phyloP scores from a whole-genome alignment of 2,329 filamentous ascomycete genomes.

The Sclerotinia subarctica region DNA sequence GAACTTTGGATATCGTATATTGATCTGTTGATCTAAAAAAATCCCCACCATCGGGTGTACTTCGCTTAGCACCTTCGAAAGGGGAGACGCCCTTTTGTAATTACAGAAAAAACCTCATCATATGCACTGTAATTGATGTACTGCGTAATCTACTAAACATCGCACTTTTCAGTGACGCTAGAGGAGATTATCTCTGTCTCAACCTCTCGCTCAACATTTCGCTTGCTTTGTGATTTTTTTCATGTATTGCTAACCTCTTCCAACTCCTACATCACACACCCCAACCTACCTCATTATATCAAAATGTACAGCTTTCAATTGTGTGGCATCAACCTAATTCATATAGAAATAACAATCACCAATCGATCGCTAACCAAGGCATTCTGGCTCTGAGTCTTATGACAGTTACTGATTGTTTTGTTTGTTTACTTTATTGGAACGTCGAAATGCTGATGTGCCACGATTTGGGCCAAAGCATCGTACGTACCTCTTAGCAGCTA shows the following conservation, averaged over 20 bases:
- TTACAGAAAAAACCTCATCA: background rate
- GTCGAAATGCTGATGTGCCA: too few species aligned
- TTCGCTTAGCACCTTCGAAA: conserved; percentile 8
- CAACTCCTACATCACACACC: too few species aligned
- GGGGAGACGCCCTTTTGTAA: background rate
- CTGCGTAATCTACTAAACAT: too few species aligned
- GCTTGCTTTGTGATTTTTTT: background rate
- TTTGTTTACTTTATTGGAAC: too few species aligned
- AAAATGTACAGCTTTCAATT: background rate
- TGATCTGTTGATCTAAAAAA: background rate
- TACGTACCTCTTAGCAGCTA: too few species aligned
- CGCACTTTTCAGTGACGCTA: background rate
- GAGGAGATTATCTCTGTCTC: background rate
- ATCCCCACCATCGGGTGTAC: background rate
- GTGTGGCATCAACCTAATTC: background rate
- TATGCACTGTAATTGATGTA: background rate
- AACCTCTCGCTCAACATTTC: background rate
- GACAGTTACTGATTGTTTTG: background rate
- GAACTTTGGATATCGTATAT: background rate
- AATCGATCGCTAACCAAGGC: background rate
- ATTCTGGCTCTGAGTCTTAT: background rate
- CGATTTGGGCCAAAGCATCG: too few species aligned
- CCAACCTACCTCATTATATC: background rate
- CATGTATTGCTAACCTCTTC: background rate
- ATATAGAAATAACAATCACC: background rate